Conservation (phyloP, 192 early-diverging fungal genomes). For the Spizellomyces punctatus region DNA sequence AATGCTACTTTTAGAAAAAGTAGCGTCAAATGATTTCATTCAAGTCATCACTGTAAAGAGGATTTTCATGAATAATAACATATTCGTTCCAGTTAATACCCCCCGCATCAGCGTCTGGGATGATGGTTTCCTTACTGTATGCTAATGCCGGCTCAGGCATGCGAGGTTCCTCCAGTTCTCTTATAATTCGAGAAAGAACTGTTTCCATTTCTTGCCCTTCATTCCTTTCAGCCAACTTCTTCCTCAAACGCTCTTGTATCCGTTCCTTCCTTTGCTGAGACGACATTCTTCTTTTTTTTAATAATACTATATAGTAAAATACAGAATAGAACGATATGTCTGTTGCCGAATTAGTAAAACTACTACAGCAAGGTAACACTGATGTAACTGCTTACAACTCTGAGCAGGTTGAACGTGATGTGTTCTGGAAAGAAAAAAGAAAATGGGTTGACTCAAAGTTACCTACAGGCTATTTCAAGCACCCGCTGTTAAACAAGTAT, state of each 20-base stretch:
- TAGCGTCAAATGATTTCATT: no score
- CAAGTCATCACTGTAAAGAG: not conserved
- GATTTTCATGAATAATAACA: not conserved
- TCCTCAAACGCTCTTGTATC: no score
- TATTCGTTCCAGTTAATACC: no score
- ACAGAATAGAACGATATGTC: no score
- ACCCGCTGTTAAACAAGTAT: no score
- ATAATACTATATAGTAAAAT: no score
- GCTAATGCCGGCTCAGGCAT: no score
- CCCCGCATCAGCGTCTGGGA: conserved; percentile 1
- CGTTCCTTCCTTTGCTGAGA: no score
- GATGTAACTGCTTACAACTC: not conserved
- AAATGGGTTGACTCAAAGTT: conserved; percentile 6
- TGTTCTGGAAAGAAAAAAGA: not conserved
- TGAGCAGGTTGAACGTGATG: not conserved
- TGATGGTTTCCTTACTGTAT: not conserved
- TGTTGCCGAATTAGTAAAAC: not conserved
- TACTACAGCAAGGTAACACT: not conserved
- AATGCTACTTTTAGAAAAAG: no score
- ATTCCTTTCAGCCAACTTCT: not conserved
- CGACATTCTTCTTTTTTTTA: conserved; percentile 2
- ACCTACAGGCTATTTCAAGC: no score
- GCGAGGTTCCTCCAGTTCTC: not conserved
- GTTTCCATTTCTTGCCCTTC: no score
- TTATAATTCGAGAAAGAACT: no score